phyloP scores from a whole-genome alignment of 495 filamentous ascomycete genomes.

The Friedmanniomyces simplex region DNA sequence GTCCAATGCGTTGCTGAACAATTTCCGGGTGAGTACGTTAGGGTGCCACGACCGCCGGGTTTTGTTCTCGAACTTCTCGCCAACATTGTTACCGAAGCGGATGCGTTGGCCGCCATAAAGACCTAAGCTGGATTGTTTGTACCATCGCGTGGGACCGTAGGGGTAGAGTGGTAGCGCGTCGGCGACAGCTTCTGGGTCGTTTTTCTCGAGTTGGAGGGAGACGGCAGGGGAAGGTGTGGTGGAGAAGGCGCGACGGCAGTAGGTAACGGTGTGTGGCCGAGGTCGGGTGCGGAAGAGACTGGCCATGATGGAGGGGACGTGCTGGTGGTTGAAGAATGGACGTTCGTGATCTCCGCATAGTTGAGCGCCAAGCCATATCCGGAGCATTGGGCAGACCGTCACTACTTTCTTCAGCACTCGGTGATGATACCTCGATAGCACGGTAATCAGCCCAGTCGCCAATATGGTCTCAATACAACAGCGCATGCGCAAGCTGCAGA shows the following conservation, averaged over 20 bases:
- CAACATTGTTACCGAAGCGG: constrained; percentile 88
- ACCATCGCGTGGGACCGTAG: constrained; percentile 63
- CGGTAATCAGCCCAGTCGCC: neutral
- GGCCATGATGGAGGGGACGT: constrained; percentile 4
- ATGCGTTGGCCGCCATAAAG: constrained; percentile 70
- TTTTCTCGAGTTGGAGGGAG: constrained; percentile 17
- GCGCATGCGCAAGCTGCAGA: constrained; percentile 68
- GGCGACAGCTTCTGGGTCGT: constrained; percentile 16
- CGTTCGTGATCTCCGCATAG: neutral
- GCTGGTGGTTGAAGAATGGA: neutral
- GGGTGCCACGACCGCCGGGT: constrained; percentile 78
- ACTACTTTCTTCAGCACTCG: neutral
- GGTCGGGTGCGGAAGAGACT: constrained; percentile 12
- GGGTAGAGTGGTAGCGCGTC: constrained; percentile 63
- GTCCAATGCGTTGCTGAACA: constrained; percentile 59
- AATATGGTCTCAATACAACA: constrained; percentile 70
- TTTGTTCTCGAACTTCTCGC: constrained; percentile 64
- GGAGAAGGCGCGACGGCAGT: constrained; percentile 18
- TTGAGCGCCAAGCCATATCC: neutral
- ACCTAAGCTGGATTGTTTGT: constrained; percentile 75
- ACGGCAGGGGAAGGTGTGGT: constrained; percentile 9
- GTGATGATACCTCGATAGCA: neutral
- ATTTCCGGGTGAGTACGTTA: constrained; percentile 68
- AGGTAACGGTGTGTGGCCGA: neutral
- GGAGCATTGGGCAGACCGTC: neutral